Evolutionary conservation across 345 rosid genomes (phyloP), one percentile per base, ranked within the genome.

Genomic region (Eucalyptus caleyi): DNA sequence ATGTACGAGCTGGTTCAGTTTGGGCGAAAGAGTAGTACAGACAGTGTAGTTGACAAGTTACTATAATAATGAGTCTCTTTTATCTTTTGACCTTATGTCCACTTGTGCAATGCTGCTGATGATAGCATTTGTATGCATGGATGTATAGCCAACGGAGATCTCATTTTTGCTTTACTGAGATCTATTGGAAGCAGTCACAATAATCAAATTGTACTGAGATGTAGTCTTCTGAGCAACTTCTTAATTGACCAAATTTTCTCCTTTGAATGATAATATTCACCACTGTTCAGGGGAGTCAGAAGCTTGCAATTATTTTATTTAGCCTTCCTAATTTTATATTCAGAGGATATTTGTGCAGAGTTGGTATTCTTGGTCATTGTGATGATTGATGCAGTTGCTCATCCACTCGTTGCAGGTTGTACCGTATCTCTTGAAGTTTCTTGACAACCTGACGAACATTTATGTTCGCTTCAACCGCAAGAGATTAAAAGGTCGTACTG

Each of bases 381-480:
- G 54, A 51, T 86, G 53, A 23, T 32, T 50, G 45, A 88, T 21
- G 47, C 21, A 13, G 59, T 69, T 67, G 27, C 45, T 40, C 49
- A 67, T 44, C 89, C 56, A 27, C 16, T 65, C 3, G 40, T 90
- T 80, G 65, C 90, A 98, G 99, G 99, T 98, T 91, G 99, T 98
- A 89, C 99, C 99, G 12, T 94, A 95, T 93, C 99, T 98, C 87
- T 89, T 98, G 93, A 96, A 94, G 94, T 98, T 95, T 95, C 98
- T 98, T 56, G 99, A 97, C 94, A 95, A 94, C 91, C 99, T 98
- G 90, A 98, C 99, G 81, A 98, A 98, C 91, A 94, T 98, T 91
- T 98, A 96, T 94, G 99, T 98, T 42, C 95, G 99, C 89, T 96
- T 97, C 93, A 98, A 98, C 92, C 99, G 99, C 56, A 98, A 97